Conservation (phyloP, 495 filamentous ascomycete genomes). For the Neurospora sp. region DNA sequence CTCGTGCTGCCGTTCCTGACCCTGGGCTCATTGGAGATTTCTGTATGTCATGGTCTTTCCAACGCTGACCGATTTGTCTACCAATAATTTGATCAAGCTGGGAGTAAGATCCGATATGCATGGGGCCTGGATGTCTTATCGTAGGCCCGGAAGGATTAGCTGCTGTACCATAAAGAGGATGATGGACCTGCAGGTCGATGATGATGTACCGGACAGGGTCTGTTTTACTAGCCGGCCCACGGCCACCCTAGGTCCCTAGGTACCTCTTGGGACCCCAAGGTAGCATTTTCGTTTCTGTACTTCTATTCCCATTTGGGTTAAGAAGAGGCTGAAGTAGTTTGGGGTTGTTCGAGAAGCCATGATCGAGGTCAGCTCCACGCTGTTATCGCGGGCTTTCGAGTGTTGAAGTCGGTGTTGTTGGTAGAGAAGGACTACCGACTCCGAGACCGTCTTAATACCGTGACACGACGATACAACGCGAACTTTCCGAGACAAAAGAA, state of each 20-base stretch:
- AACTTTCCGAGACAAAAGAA: background rate
- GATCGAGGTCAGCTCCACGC: background rate
- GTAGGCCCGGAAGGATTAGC: background rate
- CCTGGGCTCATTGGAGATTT: background rate
- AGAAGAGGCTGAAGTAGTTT: background rate
- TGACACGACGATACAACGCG: background rate
- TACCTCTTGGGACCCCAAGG: background rate
- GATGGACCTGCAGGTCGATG: background rate
- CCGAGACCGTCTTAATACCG: background rate
- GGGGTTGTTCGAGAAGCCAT: background rate
- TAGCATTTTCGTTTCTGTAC: background rate
- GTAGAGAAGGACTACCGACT: background rate
- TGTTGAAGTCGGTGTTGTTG: background rate
- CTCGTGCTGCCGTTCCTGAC: background rate
- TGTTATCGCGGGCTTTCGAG: background rate
- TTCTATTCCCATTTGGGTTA: background rate
- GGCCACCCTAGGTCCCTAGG: too few species aligned
- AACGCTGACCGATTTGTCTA: background rate
- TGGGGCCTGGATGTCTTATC: background rate
- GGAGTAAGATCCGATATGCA: background rate
- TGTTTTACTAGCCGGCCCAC: too few species aligned
- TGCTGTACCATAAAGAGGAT: background rate
- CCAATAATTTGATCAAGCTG: background rate
- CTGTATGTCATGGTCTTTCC: background rate
- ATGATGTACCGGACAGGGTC: too few species aligned